phyloP scores from a whole-genome alignment of 1,139 yeast genomes.

The Diutina sp. region DNA sequence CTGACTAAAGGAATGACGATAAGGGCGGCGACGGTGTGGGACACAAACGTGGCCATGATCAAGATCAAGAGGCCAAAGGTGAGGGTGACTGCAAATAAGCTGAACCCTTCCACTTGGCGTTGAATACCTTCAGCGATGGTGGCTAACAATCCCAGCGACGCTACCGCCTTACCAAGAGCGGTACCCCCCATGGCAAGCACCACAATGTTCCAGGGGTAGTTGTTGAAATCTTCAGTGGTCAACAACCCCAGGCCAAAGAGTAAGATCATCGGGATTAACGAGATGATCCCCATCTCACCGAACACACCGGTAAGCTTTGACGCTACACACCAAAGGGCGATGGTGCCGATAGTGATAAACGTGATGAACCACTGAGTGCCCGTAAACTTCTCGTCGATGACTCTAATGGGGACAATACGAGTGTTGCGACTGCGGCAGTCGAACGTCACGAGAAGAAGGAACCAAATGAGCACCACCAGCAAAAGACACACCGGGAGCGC shows the following conservation, averaged over 20 bases:
- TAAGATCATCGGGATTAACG: constrained; percentile 50
- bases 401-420: constrained; percentile 36
- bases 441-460: constrained; percentile 42
- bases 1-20: constrained; percentile 59
- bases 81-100: constrained; percentile 46
- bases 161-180: constrained; percentile 62
- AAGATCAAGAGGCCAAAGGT: constrained; percentile 56
- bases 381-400: constrained; percentile 47
- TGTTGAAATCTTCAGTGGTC: constrained; percentile 53
- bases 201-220: constrained; percentile 69
- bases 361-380: constrained; percentile 54
- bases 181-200: constrained; percentile 72
- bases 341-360: constrained; percentile 39
- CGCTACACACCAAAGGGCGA: constrained; percentile 60
- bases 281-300: constrained; percentile 64
- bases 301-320: constrained; percentile 39
- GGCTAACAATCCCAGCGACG: constrained; percentile 54
- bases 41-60: constrained; percentile 61
- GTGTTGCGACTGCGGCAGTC: constrained; percentile 30
- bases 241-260: constrained; percentile 63
- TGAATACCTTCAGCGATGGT: constrained; percentile 52
- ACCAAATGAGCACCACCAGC: constrained; percentile 44
- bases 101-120: constrained; percentile 39
- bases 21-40: constrained; percentile 69
- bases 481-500: constrained; percentile 53